phyloP scores from a whole-genome alignment of 2,329 filamentous ascomycete species.

The Sporothrix pallida region DNA sequence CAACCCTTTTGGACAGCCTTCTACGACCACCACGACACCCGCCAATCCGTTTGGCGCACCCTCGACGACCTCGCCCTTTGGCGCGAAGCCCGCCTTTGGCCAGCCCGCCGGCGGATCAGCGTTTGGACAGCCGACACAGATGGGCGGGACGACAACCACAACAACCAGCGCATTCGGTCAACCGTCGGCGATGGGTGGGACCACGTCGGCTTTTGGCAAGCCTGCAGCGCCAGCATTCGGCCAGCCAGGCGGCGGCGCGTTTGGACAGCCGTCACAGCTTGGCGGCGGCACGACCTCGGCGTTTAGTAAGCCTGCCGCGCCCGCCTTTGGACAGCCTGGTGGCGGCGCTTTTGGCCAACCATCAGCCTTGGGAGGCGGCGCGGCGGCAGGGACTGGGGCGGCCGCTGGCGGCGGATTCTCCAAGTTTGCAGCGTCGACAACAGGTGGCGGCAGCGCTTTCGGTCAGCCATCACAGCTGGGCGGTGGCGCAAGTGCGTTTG shows the following conservation, averaged over 20 bases:
- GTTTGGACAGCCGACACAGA: conserved; percentile 49
- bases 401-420: conserved; percentile 38
- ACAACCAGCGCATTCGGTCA: conserved; percentile 47
- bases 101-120: conserved; percentile 44
- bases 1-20: conserved; percentile 3
- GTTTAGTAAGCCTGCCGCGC: background rate
- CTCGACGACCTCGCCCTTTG: conserved; percentile 30
- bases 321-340: conserved; percentile 39
- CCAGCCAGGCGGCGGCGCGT: conserved; percentile 44
- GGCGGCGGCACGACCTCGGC: conserved; percentile 37
- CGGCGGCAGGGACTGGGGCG: conserved; percentile 41
- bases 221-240: conserved; percentile 40
- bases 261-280: conserved; percentile 48
- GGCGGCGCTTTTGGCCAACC: conserved; percentile 42
- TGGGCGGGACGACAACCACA: conserved; percentile 37
- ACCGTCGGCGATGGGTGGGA: conserved; percentile 38
- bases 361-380: background rate
- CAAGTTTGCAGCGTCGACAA: conserved; percentile 41
- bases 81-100: conserved; percentile 42
- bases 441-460: conserved; percentile 39
- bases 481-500: conserved; percentile 39
- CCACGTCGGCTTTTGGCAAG: background rate
- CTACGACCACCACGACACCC: background rate
- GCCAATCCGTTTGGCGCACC: conserved; percentile 5
- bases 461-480: conserved; percentile 44